Base-by-base conservation (phyloP, 352 stramenopile genomes). In the Phytophthora rubi region DNA sequence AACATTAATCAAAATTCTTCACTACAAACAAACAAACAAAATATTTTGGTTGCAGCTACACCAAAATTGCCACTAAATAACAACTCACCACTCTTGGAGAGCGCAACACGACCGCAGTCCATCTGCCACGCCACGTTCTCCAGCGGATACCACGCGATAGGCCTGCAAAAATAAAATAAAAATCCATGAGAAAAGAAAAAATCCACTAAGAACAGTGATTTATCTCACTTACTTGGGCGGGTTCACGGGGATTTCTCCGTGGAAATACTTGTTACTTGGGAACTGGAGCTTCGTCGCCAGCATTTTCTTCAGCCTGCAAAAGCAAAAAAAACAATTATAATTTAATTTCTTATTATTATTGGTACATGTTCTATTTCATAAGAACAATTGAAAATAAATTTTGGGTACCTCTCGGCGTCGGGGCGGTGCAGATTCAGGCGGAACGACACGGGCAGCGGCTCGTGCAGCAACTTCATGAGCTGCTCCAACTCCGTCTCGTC, bases 61-160 rank as follows among this genome's bases (percentile, higher is more conserved):
- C 15, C 8, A 42, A 42, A 42, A 42, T 15, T 42, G 28, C 28
- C 26, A 30, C 42, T 18, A 49, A 45, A 44, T 35, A 52, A 6
- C 4, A 64, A 72, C 77, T 51, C 42, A 90, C 83, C 83, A 18
- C 78, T 89, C 67, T 95, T 96, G 53, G 89, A 94, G 6, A 96
- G 82, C 45, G 89, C 89, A 4, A 88, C 83, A 65, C 87, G 86
- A 35, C 89, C 89, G 48, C 89, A 96, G 59, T 92, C 83, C 68
- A 96, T 65, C 58, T 96, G 84, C 89, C 89, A 96, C 30, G 89
- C 89, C 35, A 92, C 86, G 51, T 94, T 87, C 23, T 77, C 52
- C 7, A 91, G 66, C 48, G 89, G 89, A 71, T 96, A 96, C 89
- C 89, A 96, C 26, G 77, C 32, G 47, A 96, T 92, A 0, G 76